phyloP scores from a whole-genome alignment of 2,329 filamentous ascomycete genomes.

The Didymosphaeria variabile region DNA sequence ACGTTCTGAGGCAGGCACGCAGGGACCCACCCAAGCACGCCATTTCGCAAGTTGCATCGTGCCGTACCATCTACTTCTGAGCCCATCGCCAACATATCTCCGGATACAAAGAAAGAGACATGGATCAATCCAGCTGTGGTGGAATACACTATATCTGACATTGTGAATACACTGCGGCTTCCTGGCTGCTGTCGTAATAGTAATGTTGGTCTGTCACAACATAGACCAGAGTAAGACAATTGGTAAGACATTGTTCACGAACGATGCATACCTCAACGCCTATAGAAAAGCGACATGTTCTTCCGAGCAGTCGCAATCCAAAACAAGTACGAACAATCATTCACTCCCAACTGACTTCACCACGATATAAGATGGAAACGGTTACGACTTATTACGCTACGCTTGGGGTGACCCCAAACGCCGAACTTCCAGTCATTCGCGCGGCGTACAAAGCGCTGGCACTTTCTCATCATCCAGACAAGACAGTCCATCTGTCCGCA shows the following conservation, averaged over 20 bases:
- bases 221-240: background rate
- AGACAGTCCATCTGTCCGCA: conserved; percentile 21
- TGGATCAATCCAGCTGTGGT: background rate
- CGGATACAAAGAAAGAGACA: background rate
- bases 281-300: conserved; percentile 1
- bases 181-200: background rate
- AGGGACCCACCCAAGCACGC: conserved; percentile 12
- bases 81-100: background rate
- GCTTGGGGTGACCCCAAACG: conserved; percentile 27
- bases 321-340: background rate
- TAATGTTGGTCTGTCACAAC: background rate
- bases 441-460: conserved; percentile 32
- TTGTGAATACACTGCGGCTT: background rate
- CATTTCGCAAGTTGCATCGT: background rate
- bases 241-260: conserved; percentile 6
- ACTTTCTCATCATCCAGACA: conserved; percentile 27
- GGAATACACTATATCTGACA: background rate
- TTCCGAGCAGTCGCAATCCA: background rate
- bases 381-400: conserved; percentile 23
- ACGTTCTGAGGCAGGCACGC: conserved; percentile 8
- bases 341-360: background rate
- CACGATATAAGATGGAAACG: conserved; percentile 14
- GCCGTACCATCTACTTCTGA: background rate
- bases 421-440: conserved; percentile 25
- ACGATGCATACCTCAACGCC: background rate